Base-by-base conservation (phyloP, 352 stramenopile species). In the Hyphochytrium catenoides region DNA sequence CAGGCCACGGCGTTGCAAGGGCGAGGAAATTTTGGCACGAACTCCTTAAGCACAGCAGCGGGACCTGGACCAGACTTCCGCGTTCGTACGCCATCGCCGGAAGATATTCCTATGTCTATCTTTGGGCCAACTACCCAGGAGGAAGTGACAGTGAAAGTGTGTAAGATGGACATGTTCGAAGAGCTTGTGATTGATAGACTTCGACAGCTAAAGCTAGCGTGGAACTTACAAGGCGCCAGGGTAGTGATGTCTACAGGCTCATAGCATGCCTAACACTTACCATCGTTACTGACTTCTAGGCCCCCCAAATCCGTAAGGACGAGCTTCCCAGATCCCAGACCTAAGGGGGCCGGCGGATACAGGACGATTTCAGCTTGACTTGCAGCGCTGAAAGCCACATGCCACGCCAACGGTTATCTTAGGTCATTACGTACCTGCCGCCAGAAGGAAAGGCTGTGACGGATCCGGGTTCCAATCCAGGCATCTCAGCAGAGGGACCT, bases 271-370 rank as follows among this genome's bases (percentile, higher is more conserved):
- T n/a, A n/a, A n/a, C n/a, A n/a, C n/a, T n/a, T n/a, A n/a, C n/a
- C n/a, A n/a, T n/a, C n/a, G n/a, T n/a, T n/a, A n/a, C n/a, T n/a
- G n/a, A n/a, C n/a, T n/a, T n/a, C n/a, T n/a, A n/a, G n/a, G n/a
- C n/a, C n/a, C n/a, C n/a, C n/a, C n/a, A 84, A 81, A 36, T 84
- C 64, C 44, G 57, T 73, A n/a, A 84, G 29, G 16, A 84, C 45
- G 29, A 84, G 58, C 36, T 84, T 84, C 26, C 69, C 69, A 0
- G 62, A 63, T 3, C 62, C 56, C 14, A 74, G 63, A n/a, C n/a
- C n/a, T n/a, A n/a, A n/a, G n/a, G n/a, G n/a, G n/a, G n/a, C n/a
- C n/a, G n/a, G n/a, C n/a, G n/a, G n/a, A n/a, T n/a, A n/a, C n/a
- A n/a, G n/a, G n/a, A n/a, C n/a, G n/a, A n/a, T n/a, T n/a, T n/a